These are phyloP conservation scores for Aspergillus olivimuriae DNA, from an alignment of 495 filamentous ascomycete species.

Conservation along the genomic window DNA sequence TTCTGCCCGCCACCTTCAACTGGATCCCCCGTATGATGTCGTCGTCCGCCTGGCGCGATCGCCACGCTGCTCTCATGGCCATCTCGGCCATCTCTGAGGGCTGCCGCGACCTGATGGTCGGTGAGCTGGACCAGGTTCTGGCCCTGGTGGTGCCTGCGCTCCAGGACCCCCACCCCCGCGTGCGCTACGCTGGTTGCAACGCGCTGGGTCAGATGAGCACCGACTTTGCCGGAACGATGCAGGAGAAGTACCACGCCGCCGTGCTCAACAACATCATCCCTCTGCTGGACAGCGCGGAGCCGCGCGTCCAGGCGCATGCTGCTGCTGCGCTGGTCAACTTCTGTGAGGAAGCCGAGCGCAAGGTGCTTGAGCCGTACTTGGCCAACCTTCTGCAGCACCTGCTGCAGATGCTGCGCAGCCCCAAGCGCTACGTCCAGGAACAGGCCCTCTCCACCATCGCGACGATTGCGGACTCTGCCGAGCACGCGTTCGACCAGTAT, in stretches of 20 bases:
- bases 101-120: constrained; percentile 91
- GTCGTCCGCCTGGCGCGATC: constrained; percentile 88
- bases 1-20: constrained; percentile 88
- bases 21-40: constrained; percentile 99
- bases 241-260: constrained; percentile 82
- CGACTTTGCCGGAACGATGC: constrained; percentile 98
- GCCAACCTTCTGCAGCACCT: constrained; percentile 78
- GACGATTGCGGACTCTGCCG: constrained; percentile 96
- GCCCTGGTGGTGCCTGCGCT: constrained; percentile 89
- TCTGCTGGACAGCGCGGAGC: constrained; percentile 82
- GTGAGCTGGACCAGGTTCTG: constrained; percentile 87
- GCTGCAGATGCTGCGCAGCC: constrained; percentile 75
- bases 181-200: constrained; percentile 97
- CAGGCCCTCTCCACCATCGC: constrained; percentile 98
- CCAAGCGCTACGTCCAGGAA: constrained; percentile 95
- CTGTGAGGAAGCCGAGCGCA: constrained; percentile 96
- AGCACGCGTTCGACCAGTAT: constrained; percentile 91
- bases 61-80: constrained; percentile 97
- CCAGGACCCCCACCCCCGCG: constrained; percentile 85
- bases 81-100: constrained; percentile 99
- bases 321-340: constrained; percentile 98
- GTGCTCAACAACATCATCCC: constrained; percentile 89
- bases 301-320: constrained; percentile 93
- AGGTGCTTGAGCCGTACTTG: constrained; percentile 86
- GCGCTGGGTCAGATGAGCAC: constrained; percentile 99